Evolutionary conservation across 441 rosid species (phyloP), one percentile per base, ranked within the genome.

Genomic region (Iberis amara): DNA sequence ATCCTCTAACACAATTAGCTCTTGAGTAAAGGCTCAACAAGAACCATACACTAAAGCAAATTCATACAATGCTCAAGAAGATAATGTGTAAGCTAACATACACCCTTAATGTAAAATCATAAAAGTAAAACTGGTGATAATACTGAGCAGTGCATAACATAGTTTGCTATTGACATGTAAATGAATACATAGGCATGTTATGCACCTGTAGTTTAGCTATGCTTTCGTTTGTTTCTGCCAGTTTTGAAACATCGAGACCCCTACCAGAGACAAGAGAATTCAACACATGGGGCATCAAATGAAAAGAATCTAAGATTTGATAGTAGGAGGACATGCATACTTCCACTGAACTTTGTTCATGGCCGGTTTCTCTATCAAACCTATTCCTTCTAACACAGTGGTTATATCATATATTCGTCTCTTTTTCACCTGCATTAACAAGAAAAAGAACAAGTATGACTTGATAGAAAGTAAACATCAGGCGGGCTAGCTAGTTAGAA

Each of bases 261-360:
- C 96, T 90, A 52, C 58, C 33, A 68, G 27, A 48, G 65, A 71
- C 36, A 53, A 53, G n/a, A 56, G 59, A 69, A 36, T 13, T 31
- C 39, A 52, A 26, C 11, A 62, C 36, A 47, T 8, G 62, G 57
- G 11, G 33, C 11, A 57, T 23, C 58, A 57, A 55, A 37, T 31
- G 27, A 40, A 46, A 14, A 21, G 2, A 44, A 40, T 6, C 45
- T 41, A 68, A 47, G n/a, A 59, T 40, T n/a, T 21, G 58, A 49
- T 37, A 68, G 13, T 50, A 4, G 32, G 24, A 51, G 5, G 64
- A 70, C 18, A 26, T 52, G 49, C 52, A 61, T 82, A 92, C 99
- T 89, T 92, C 97, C 97, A 92, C 73, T 92, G 92, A 67, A 89
- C 84, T 67, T 85, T 84, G 72, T 92, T 92, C 76, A 89, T 92